Evolutionary conservation across 768 basidiomycete genomes (phyloP).

Genomic region (Cytidiella melzeri): DNA sequence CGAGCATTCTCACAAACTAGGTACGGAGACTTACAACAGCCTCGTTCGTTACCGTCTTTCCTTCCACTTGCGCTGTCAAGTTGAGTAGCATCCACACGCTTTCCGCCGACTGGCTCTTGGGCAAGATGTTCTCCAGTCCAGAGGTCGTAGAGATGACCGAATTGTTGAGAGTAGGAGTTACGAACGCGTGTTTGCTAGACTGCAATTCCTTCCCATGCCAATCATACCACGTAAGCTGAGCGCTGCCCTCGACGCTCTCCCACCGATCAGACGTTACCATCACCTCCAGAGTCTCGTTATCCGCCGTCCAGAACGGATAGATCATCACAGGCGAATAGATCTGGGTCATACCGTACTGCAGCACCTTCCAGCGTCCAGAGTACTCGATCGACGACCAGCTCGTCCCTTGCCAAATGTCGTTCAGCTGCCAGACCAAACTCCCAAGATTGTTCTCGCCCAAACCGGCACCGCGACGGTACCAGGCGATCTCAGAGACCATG

Average conservation of each 20-base stretch:
- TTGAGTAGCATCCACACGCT: constrained; percentile 51
- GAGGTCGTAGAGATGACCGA: constrained; percentile 34
- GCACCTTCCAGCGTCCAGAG: constrained; percentile 54
- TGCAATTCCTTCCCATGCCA: constrained; percentile 40
- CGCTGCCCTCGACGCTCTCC: constrained; percentile 39
- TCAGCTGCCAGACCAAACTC: constrained; percentile 53
- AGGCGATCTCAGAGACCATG: constrained; percentile 53
- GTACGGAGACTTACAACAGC: constrained; percentile 38
- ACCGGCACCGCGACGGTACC: constrained; percentile 55
- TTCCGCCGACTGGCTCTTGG: constrained; percentile 30
- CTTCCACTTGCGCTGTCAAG: constrained; percentile 37
- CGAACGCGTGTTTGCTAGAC: constrained; percentile 33
- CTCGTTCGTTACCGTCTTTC: constrained; percentile 40
- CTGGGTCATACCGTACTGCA: constrained; percentile 43
- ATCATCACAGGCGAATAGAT: constrained; percentile 42
- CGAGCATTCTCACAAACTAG: neutral
- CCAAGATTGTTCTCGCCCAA: constrained; percentile 53
- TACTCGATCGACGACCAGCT: constrained; percentile 53
- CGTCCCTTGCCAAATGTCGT: constrained; percentile 56
- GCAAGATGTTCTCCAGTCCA: constrained; percentile 42
- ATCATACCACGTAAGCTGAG: constrained; percentile 52
- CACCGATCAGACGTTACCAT: constrained; percentile 47
- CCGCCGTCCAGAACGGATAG: constrained; percentile 52
- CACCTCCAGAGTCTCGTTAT: constrained; percentile 41
- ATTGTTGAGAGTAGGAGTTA: constrained; percentile 44